Base-by-base conservation (phyloP, 208 protist genomes). In the Acanthamoeba lugdunensis region DNA sequence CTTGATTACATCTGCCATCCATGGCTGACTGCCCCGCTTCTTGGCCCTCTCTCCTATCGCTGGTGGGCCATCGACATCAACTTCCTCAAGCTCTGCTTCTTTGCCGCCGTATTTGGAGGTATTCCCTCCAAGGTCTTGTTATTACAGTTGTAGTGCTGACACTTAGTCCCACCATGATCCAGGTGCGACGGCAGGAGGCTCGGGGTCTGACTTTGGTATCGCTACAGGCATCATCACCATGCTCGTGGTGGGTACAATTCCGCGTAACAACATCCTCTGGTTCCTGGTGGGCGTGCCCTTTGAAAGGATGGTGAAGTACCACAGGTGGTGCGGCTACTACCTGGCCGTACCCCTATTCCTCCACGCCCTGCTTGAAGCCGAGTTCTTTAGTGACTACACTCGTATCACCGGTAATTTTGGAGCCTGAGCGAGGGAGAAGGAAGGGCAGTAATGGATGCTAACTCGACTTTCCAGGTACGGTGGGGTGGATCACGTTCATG, bases 61-160 rank as follows among this genome's bases (percentile, higher is more conserved):
- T 91, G 85, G 85, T 91, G 52, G 58, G 33, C 61, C 28, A 65
- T 91, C 41, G 85, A 91, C 56, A 91, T 91, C 63, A 91, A 91
- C 85, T 14, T 91, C 11, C 33, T 91, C 18, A 56, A 91, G 58
- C 85, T 91, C 9, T 4, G 71, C 7, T 58, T 91, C 85, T 91
- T 91, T 30, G 48, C 41, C 11, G 54, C 30, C 61, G 41, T 91
- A 9, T 91, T 91, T 18, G 61, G 28, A 16, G 61, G 85, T 28
- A 73, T 14, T 14, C 11, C 50, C 50, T 52, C 23, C 37, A 0
- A 73, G 7, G 6, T 14, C 61, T 14, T 91, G 28, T 23, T 77
- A 11, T 52, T 25, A 52, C 16, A 6, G 6, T 91, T 16, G 58
- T 33, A 73, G 6, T 48, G 18, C 11, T 73, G 18, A 6, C 6